A percentile compares a stretch with the other conserved stretches of the same genome.
Evolutionary conservation across 352 stramenopile species (phyloP).

Genomic region (Phytopythium delawarense): DNA sequence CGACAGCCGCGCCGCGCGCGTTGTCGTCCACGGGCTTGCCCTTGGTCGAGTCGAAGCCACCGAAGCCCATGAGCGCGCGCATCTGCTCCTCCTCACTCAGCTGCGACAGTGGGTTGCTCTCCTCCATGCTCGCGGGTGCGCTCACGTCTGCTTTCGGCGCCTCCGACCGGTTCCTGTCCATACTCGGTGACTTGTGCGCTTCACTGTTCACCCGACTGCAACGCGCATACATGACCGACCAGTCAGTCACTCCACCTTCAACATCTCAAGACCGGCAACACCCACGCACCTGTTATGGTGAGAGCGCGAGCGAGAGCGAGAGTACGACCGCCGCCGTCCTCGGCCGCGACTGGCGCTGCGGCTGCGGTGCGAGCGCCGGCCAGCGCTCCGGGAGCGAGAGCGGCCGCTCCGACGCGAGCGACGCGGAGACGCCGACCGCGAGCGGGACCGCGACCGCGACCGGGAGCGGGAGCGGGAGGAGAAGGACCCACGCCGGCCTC

Average conservation of each 20-base stretch:
- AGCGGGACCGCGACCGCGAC: conserved; percentile 22
- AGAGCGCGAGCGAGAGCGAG: conserved; percentile 14
- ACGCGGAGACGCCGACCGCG: conserved; percentile 23
- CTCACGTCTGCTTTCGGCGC: background rate
- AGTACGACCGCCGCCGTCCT: conserved; percentile 19
- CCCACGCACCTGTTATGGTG: conserved; percentile 1
- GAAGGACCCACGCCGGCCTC: conserved; percentile 12
- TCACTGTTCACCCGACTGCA: background rate
- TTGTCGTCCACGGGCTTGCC: conserved; percentile 93
- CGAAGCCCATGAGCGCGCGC: conserved; percentile 33
- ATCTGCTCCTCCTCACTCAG: conserved; percentile 42
- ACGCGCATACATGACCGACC: background rate
- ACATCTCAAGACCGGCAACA: background rate
- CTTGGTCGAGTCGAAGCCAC: conserved; percentile 92
- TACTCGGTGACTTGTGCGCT: conserved; percentile 10
- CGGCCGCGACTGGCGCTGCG: conserved; percentile 21
- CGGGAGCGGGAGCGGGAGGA: conserved; percentile 3
- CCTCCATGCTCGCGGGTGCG: conserved; percentile 6
- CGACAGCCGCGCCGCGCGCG: conserved; percentile 64
- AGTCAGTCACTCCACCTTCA: background rate
- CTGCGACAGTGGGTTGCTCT: conserved; percentile 19
- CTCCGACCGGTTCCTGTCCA: background rate
- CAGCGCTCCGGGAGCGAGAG: conserved; percentile 20
- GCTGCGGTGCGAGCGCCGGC: conserved; percentile 15
- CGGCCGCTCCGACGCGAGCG: conserved; percentile 25